Percentiles rank a stretch among this genome's conserved stretches.
phyloP scores from a whole-genome alignment of 2,329 filamentous ascomycete species.

The Orbilia quercus region DNA sequence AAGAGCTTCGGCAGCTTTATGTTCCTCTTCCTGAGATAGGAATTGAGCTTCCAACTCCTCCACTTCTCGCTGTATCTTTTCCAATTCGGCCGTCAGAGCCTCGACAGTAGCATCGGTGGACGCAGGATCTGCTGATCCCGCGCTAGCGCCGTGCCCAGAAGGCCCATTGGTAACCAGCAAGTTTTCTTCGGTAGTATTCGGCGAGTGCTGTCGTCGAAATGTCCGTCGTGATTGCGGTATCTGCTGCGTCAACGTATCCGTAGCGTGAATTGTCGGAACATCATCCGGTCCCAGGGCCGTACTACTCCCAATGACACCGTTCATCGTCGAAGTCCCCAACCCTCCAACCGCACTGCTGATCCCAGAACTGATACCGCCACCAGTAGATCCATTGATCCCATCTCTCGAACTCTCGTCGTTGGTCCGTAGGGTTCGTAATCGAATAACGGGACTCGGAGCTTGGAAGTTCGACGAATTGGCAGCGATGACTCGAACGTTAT shows the following conservation, averaged over 20 bases:
- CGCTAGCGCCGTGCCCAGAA: slow-evolving; percentile 9
- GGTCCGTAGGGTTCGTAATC: slow-evolving; percentile 79
- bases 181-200: slow-evolving; percentile 53
- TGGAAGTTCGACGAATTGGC: slow-evolving; percentile 93
- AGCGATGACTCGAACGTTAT: slow-evolving; percentile 91
- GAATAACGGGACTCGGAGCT: slow-evolving; percentile 84
- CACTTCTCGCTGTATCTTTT: slow-evolving; percentile 82
- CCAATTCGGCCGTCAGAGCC: slow-evolving; percentile 79
- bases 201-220: slow-evolving; percentile 49
- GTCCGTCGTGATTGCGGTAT: slow-evolving; percentile 44
- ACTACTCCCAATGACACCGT: slow-evolving; percentile 31
- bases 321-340: slow-evolving; percentile 28
- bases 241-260: slow-evolving; percentile 46
- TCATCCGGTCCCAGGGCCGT: slow-evolving; percentile 57
- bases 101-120: slow-evolving; percentile 59
- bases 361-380: slow-evolving; percentile 61
- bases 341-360: slow-evolving; percentile 27
- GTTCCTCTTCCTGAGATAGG: slow-evolving; percentile 70
- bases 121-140: slow-evolving; percentile 6
- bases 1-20: slow-evolving; percentile 64
- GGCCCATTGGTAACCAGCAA: slow-evolving; percentile 39
- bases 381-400: slow-evolving; percentile 59
- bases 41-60: slow-evolving; percentile 80
- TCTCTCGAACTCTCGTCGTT: slow-evolving; percentile 60
- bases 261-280: slow-evolving; percentile 58